Evolutionary conservation across 441 rosid genomes (phyloP).

Genomic region (Erodium trifolium): DNA sequence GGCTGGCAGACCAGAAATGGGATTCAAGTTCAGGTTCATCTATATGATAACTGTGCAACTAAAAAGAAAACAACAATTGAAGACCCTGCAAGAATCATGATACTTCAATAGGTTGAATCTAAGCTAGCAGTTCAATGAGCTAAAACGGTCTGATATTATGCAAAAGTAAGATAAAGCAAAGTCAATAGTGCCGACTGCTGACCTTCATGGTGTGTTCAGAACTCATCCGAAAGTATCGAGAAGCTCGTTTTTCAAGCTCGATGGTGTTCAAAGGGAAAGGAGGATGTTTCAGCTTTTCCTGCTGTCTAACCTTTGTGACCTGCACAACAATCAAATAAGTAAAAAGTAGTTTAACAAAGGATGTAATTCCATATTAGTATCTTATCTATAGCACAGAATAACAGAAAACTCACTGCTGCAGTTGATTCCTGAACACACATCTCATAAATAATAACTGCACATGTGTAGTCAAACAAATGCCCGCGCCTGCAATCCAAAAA

Average conservation of each 20-base stretch:
- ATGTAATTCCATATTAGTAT: constrained; percentile 16
- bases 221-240: constrained; percentile 85
- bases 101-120: not conserved
- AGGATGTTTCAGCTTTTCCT: constrained; percentile 74
- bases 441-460: constrained; percentile 72
- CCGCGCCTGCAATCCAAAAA: constrained; percentile 65
- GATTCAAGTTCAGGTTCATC: not conserved
- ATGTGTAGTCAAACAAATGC: constrained; percentile 76
- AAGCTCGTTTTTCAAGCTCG: constrained; percentile 95
- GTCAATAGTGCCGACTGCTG: constrained; percentile 12
- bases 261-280: constrained; percentile 91
- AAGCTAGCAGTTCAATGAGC: constrained; percentile 7
- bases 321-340: constrained; percentile 23
- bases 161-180: constrained; percentile 7
- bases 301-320: constrained; percentile 76
- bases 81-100: constrained; percentile 6
- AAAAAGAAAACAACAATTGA: not conserved
- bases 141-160: constrained; percentile 2
- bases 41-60: not conserved
- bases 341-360: constrained; percentile 12
- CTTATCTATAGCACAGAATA: constrained; percentile 14
- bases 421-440: constrained; percentile 86
- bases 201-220: constrained; percentile 99
- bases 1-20: not conserved
- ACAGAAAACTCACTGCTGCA: constrained; percentile 61